Percentiles rank a stretch among this genome's conserved stretches.
Conservation (phyloP, 1,284 basidiomycete genomes). For the Xerocomus nothofagi region DNA sequence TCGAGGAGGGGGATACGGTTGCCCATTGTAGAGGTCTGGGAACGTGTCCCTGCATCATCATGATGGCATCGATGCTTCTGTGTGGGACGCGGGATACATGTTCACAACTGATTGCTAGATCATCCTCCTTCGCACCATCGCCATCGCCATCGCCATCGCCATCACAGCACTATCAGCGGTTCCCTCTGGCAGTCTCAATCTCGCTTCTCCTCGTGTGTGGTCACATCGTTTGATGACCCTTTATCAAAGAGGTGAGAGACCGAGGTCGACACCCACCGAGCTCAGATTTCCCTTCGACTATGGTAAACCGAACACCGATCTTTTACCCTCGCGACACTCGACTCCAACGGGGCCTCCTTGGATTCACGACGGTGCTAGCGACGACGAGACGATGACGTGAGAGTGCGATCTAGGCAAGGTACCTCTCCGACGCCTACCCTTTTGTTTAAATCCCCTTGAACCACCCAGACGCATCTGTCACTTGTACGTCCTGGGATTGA, state of each 20-base stretch:
- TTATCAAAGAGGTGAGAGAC: conserved; percentile 2
- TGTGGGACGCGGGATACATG: background rate
- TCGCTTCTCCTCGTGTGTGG: background rate
- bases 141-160: background rate
- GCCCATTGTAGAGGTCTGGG: background rate
- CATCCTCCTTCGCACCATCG: background rate
- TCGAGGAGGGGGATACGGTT: background rate
- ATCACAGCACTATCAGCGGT: background rate
- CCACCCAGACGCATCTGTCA: background rate
- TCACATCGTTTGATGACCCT: background rate
- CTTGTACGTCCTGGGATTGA: background rate
- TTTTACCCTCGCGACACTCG: background rate
- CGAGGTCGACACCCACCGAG: background rate
- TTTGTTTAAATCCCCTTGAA: background rate
- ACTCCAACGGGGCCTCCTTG: background rate
- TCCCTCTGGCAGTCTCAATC: background rate
- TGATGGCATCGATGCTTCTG: background rate
- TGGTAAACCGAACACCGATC: background rate
- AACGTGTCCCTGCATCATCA: background rate
- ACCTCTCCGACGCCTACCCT: background rate
- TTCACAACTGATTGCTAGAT: background rate
- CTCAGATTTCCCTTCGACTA: background rate
- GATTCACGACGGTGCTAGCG: background rate
- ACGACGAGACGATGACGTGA: background rate
- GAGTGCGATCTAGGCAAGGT: background rate